Evolutionary conservation across 176 grass and related monocot species (phyloP).

Genomic region (maize (Zea mays)): Zm-B73-REFERENCE-NAM-5.0 NC_050105.1:81863001-81863500

Average conservation of each 20-base stretch:
- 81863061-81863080: constrained; percentile 51
- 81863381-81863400: background rate
- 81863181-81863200: constrained; percentile 2
- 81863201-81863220: background rate
- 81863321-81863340: background rate
- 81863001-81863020: constrained; percentile 67
- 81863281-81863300: background rate
- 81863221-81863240: constrained; percentile 21
- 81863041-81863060: constrained; percentile 69
- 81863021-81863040: constrained; percentile 58
- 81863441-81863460: constrained; percentile 1
- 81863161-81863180: constrained; percentile 56
- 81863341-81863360: constrained; percentile 2
- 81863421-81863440: background rate
- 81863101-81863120: constrained; percentile 35
- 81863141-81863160: constrained; percentile 71
- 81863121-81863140: constrained; percentile 44
- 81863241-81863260: constrained; percentile 7
- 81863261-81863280: background rate
- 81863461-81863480: constrained; percentile 12
- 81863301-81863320: background rate
- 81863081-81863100: constrained; percentile 40
- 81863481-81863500: background rate
- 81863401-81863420: background rate
- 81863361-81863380: background rate